phyloP scores from a whole-genome alignment of 1,284 basidiomycete genomes.

The Termitomyces sp. region DNA sequence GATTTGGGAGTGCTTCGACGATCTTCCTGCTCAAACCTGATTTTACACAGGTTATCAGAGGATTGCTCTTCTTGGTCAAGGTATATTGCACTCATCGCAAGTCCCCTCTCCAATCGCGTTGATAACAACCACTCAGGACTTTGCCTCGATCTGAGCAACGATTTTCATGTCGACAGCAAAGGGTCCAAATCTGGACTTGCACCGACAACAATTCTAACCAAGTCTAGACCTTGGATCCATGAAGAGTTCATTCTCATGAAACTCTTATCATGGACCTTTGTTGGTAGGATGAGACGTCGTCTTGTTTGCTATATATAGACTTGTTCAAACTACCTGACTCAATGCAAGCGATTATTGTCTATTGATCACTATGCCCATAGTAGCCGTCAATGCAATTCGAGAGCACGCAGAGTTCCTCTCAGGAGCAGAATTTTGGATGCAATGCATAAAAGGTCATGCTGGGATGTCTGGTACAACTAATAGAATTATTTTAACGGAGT shows the following conservation, averaged over 20 bases:
- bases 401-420: not conserved
- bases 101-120: not conserved
- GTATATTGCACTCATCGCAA: not conserved
- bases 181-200: conserved; percentile 25
- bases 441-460: not conserved
- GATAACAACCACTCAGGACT: conserved; percentile 7
- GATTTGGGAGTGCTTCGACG: conserved; percentile 27
- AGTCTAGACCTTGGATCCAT: conserved; percentile 18
- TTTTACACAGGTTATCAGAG: conserved; percentile 25
- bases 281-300: not conserved
- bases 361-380: too few species aligned
- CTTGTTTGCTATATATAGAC: not conserved
- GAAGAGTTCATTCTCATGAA: not conserved
- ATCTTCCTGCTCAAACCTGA: conserved; percentile 26
- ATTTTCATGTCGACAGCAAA: conserved; percentile 21
- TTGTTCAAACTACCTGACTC: not conserved
- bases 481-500: not conserved
- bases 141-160: conserved; percentile 25
- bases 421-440: not conserved
- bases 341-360: not conserved
- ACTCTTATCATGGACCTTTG: not conserved
- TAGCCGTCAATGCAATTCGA: too few species aligned
- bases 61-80: conserved; percentile 11
- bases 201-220: conserved; percentile 22
- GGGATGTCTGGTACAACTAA: too few species aligned